Conservation (phyloP, 208 protist genomes). For the Crithidia sp. region DNA sequence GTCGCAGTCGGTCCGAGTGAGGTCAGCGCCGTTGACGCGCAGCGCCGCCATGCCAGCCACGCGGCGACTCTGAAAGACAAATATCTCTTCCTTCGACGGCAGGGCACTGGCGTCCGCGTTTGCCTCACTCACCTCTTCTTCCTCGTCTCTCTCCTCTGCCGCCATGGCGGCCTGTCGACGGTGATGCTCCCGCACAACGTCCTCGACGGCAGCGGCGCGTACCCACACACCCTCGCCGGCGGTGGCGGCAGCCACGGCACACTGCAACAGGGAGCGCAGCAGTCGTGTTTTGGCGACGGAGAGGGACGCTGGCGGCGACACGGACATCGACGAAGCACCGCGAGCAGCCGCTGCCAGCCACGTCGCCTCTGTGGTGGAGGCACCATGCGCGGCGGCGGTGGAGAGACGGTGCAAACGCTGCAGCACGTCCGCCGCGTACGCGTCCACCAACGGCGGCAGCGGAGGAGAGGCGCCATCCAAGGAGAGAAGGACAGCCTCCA, state of each 20-base stretch:
- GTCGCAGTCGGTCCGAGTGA: conserved; percentile 2
- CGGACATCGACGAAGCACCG: neutral
- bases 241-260: conserved; percentile 21
- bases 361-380: neutral
- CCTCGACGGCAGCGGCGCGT: neutral
- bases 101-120: neutral
- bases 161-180: neutral
- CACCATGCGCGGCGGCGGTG: neutral
- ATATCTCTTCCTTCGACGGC: neutral
- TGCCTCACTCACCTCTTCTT: neutral
- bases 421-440: conserved; percentile 17
- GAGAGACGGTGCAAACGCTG: conserved; percentile 7
- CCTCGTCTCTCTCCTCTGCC: neutral
- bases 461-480: conserved; percentile 5
- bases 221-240: conserved; percentile 26
- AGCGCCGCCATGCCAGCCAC: conserved; percentile 18
- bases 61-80: conserved; percentile 24
- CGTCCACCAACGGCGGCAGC: conserved; percentile 12
- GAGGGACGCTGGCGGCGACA: neutral
- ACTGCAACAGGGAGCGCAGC: conserved; percentile 29
- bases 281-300: conserved; percentile 6
- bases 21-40: conserved; percentile 2
- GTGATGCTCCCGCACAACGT: neutral
- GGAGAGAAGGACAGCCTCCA: conserved; percentile 24
- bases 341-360: neutral